Conservation (phyloP, 805 yeast genomes). For the Sungouiozyma ichnusensis region DNA sequence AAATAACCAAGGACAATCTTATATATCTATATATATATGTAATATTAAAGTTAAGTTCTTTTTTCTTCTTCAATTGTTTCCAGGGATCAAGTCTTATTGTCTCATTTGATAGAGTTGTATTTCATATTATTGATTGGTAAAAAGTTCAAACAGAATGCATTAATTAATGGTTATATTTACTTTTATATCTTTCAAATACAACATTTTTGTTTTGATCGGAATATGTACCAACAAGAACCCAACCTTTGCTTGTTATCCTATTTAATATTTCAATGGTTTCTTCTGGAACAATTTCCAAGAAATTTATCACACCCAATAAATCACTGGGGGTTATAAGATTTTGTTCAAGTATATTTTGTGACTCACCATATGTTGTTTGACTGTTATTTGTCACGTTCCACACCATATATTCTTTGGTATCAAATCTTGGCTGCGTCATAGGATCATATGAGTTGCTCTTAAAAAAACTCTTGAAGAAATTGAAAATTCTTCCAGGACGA, state of each 20-base stretch:
- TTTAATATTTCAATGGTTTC: slow-evolving; percentile 15
- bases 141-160: too few species aligned
- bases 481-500: background rate
- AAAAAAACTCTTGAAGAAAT: background rate
- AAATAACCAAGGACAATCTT: background rate
- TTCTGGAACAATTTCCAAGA: slow-evolving; percentile 17
- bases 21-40: too few species aligned
- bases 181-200: slow-evolving; percentile 12
- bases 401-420: slow-evolving; percentile 4
- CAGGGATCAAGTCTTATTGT: too few species aligned
- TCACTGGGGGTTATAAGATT: slow-evolving; percentile 16
- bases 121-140: too few species aligned
- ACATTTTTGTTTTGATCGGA: slow-evolving; percentile 12
- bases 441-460: background rate
- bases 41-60: too few species aligned
- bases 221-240: slow-evolving; percentile 21
- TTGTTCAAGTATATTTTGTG: background rate
- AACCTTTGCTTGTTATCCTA: slow-evolving; percentile 13
- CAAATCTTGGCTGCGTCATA: background rate
- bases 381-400: slow-evolving; percentile 8
- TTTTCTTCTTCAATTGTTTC: too few species aligned
- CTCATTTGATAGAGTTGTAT: too few species aligned
- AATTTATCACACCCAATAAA: slow-evolving; percentile 20
- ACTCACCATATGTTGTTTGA: background rate
- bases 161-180: background rate